Base-by-base conservation (phyloP, 2,329 filamentous ascomycete species). In the Aspergillus brasiliensis region DNA sequence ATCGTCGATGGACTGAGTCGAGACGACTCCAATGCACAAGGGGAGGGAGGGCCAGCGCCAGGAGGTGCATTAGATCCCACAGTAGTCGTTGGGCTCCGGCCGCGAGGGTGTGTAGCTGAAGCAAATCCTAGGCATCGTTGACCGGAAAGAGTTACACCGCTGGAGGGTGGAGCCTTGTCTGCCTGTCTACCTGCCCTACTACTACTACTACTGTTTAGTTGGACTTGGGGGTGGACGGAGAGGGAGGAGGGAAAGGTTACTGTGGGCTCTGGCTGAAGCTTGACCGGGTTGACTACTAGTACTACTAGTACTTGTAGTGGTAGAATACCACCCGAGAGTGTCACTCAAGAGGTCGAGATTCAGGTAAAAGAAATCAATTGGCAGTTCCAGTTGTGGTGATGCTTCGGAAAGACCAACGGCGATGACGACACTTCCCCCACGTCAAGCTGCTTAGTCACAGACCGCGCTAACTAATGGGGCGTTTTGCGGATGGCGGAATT, bases 371-470 rank as follows among this genome's bases (percentile, higher is more conserved):
- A 4, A 34, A 15, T 15, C 31, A n/a, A n/a, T n/a, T n/a, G n/a
- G n/a, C 31, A 10, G 11, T 34, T 34, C 31, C 31, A 34, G 31
- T 34, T 34, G 10, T 34, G 31, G 31, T 34, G 31, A 15, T 44
- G 40, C 40, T 44, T 19, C 19, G 40, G 19, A 17, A 21, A 23
- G 19, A 5, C 40, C 19, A 44, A 42, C 40, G 40, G 19, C n/a
- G 19, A 42, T 52, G 51, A 52, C 31, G 49, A 52, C 31, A 40
- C 23, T 6, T 40, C 11, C 13, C 19, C 31, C 51, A n/a, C n/a
- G n/a, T n/a, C 51, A 52, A 21, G 51, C 17, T 52, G 51, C 51
- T 52, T 52, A 52, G 51, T 52, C 51, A 52, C 31, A 6, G 51
- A 8, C 38, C 28, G 38, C 13, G 5, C 19, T 52, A n/a, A 31